Conservation (phyloP, 1,284 basidiomycete genomes). For the Marasmius sp. region DNA sequence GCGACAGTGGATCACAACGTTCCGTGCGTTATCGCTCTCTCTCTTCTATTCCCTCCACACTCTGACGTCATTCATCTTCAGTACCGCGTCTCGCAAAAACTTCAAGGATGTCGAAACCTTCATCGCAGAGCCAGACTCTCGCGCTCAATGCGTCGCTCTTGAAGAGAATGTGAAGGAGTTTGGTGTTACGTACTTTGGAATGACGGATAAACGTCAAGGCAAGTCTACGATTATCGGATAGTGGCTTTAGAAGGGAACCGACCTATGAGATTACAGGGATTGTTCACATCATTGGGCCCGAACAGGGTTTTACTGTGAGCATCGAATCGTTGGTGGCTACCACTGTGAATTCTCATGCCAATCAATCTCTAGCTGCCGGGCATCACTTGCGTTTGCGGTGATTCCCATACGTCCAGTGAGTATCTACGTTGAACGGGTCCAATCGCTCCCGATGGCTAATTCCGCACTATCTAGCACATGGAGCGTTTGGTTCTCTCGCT, state of each 20-base stretch:
- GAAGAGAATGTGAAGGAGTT: constrained; percentile 97
- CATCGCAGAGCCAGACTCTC: constrained; percentile 86
- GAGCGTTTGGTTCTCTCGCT: constrained; percentile 93
- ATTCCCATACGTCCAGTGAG: constrained; percentile 91
- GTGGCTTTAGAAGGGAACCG: neutral
- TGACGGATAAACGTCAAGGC: constrained; percentile 91
- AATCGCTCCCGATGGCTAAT: neutral
- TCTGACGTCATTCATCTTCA: constrained; percentile 29
- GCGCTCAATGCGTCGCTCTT: constrained; percentile 87
- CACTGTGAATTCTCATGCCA: neutral
- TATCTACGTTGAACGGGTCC: constrained; percentile 7
- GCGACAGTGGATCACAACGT: constrained; percentile 97
- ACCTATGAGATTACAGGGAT: constrained; percentile 59
- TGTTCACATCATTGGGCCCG: constrained; percentile 94
- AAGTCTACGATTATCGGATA: constrained; percentile 10
- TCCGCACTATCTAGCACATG: constrained; percentile 64
- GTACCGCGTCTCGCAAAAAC: constrained; percentile 84
- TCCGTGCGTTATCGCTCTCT: constrained; percentile 63
- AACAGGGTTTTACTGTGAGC: constrained; percentile 90
- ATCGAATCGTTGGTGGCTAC: neutral
- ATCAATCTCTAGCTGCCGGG: constrained; percentile 76
- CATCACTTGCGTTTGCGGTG: constrained; percentile 94
- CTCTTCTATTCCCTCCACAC: neutral
- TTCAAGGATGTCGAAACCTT: constrained; percentile 79
- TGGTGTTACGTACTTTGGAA: constrained; percentile 93